Evolutionary conservation across 108 stramenopile species (phyloP).

Genomic region (Discostella stelligeroides): DNA sequence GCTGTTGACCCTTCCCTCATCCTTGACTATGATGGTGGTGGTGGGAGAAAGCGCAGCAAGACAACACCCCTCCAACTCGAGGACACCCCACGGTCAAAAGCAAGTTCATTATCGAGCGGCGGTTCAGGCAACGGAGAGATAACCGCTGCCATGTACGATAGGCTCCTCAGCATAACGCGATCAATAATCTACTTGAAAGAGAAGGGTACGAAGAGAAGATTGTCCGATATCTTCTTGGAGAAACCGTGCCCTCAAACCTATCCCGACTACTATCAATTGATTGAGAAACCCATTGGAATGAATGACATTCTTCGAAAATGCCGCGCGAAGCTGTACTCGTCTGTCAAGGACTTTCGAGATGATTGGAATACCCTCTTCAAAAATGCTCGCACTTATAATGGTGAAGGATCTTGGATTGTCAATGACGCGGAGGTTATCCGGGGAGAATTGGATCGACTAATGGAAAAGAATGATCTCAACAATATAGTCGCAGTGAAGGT

Average conservation of each 20-base stretch:
- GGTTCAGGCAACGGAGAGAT: constrained; percentile 33
- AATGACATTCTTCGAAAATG: constrained; percentile 87
- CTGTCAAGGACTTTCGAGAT: constrained; percentile 62
- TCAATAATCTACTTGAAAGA: constrained; percentile 82
- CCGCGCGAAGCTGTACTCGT: constrained; percentile 66
- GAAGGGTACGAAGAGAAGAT: constrained; percentile 71
- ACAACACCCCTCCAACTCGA: constrained; percentile 15
- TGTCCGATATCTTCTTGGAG: constrained; percentile 86
- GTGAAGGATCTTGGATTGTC: constrained; percentile 83
- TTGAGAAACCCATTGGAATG: constrained; percentile 85
- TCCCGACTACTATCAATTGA: constrained; percentile 83
- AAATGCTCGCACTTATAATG: constrained; percentile 82
- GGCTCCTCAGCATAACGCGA: constrained; percentile 74
- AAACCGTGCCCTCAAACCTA: constrained; percentile 83
- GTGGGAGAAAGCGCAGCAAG: constrained; percentile 37
- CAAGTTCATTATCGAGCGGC: neutral
- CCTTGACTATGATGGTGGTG: constrained; percentile 23
- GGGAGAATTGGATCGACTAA: constrained; percentile 74
- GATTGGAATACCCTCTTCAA: constrained; percentile 86
- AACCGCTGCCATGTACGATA: constrained; percentile 73
- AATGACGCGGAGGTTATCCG: constrained; percentile 66
- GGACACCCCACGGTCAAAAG: constrained; percentile 21
- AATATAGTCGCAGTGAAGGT: neutral
- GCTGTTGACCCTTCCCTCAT: constrained; percentile 49
- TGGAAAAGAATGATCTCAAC: constrained; percentile 67